These are phyloP conservation scores for Colletotrichum caudatum DNA, from an alignment of 2,329 filamentous ascomycete genomes.

Conservation along the genomic window DNA sequence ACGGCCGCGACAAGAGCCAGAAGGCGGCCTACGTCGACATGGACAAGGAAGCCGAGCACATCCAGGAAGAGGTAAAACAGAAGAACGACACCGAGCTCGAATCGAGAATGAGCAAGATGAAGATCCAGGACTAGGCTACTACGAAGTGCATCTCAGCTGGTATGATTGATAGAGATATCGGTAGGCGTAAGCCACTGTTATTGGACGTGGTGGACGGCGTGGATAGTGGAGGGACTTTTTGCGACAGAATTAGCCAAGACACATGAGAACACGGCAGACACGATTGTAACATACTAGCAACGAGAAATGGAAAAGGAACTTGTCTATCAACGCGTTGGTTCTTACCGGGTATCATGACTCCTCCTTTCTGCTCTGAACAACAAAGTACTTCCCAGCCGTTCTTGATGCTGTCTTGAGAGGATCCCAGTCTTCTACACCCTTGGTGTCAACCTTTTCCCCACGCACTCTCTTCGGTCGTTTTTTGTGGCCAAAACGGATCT, in stretches of 20 bases:
- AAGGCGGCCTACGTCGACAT: slow-evolving; percentile 34
- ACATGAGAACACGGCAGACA: neutral
- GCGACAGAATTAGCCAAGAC: slow-evolving; percentile 14
- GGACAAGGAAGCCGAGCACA: slow-evolving; percentile 39
- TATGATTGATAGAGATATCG: slow-evolving; percentile 34
- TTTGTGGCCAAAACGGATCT: slow-evolving; percentile 71
- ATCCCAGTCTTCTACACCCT: slow-evolving; percentile 75
- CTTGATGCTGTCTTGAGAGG: slow-evolving; percentile 74
- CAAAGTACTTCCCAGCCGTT: slow-evolving; percentile 79
- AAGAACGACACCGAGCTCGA: slow-evolving; percentile 44
- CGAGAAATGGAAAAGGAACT: slow-evolving; percentile 26
- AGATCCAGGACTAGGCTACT: slow-evolving; percentile 43
- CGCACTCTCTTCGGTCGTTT: slow-evolving; percentile 56
- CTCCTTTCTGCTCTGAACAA: slow-evolving; percentile 72
- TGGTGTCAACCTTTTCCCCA: slow-evolving; percentile 51
- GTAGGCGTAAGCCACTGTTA: slow-evolving; percentile 24
- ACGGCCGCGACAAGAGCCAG: slow-evolving; percentile 51
- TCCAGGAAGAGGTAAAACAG: slow-evolving; percentile 45
- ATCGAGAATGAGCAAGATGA: slow-evolving; percentile 47
- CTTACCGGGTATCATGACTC: slow-evolving; percentile 39
- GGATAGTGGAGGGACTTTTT: slow-evolving; percentile 18
- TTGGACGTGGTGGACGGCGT: slow-evolving; percentile 6
- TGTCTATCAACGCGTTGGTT: slow-evolving; percentile 16
- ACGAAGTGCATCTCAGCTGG: slow-evolving; percentile 38
- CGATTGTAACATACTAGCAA: slow-evolving; percentile 14